phyloP scores from a whole-genome alignment of 768 basidiomycete species.

The Lepiota brunneoincarnata region DNA sequence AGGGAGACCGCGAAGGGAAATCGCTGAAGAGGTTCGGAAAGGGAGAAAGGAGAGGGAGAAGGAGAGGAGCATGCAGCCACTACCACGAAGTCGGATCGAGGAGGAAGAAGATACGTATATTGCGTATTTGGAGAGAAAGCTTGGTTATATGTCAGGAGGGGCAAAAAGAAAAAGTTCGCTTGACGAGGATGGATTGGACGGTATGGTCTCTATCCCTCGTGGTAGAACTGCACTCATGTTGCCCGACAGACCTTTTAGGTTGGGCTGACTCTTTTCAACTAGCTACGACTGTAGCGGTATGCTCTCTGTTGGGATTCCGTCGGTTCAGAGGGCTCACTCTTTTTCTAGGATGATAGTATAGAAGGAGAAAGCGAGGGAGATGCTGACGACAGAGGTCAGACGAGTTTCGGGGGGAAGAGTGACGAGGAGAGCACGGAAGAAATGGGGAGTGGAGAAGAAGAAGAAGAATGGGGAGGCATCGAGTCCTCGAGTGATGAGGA shows the following conservation, averaged over 20 bases:
- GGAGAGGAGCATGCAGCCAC: background rate
- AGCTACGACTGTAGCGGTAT: slow-evolving; percentile 11
- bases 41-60: slow-evolving; percentile 9
- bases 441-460: slow-evolving; percentile 21
- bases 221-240: background rate
- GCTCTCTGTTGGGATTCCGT: slow-evolving; percentile 10
- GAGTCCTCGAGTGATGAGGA: slow-evolving; percentile 10
- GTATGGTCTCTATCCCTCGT: slow-evolving; percentile 35
- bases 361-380: slow-evolving; percentile 25
- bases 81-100: slow-evolving; percentile 25
- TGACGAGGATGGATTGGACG: slow-evolving; percentile 82
- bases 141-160: slow-evolving; percentile 51
- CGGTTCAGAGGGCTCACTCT: background rate
- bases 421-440: slow-evolving; percentile 15
- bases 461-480: slow-evolving; percentile 36
- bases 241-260: slow-evolving; percentile 48
- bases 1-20: background rate
- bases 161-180: slow-evolving; percentile 40
- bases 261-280: slow-evolving; percentile 39
- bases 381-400: slow-evolving; percentile 2
- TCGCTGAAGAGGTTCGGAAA: slow-evolving; percentile 2
- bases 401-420: slow-evolving; percentile 9
- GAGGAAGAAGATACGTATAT: slow-evolving; percentile 85
- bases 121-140: slow-evolving; percentile 73
- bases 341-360: slow-evolving; percentile 3